These are phyloP conservation scores for Picea glauca DNA, from an alignment of 75 land plant species.

Conservation along the genomic window DNA sequence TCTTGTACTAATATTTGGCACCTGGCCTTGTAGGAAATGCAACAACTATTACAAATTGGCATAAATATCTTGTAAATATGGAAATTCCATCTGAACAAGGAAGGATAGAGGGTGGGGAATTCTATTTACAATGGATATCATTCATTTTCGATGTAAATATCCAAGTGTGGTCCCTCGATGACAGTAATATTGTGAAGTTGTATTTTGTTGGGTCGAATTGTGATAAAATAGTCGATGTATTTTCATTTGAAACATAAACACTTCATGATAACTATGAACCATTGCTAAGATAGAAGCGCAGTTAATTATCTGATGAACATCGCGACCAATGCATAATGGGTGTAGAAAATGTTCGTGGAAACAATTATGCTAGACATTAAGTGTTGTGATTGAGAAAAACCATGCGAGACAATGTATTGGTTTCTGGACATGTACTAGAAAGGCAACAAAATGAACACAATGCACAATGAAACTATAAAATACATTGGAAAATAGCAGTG, in stretches of 20 bases:
- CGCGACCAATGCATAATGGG: too few species aligned
- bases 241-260: not conserved
- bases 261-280: not conserved
- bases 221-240: not conserved
- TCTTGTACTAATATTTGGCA: too few species aligned
- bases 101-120: not conserved
- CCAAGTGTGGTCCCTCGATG: not conserved
- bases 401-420: too few species aligned
- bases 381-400: too few species aligned
- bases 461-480: too few species aligned
- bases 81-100: not conserved
- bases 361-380: too few species aligned
- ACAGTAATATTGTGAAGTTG: not conserved
- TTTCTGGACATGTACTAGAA: too few species aligned
- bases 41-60: too few species aligned
- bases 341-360: rapidly evolving
- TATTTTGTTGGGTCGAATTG: not conserved
- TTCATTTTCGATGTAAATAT: not conserved
- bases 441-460: too few species aligned
- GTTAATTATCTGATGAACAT: rapidly evolving
- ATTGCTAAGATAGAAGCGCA: rapidly evolving
- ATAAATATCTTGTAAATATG: not conserved
- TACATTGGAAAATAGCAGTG: too few species aligned
- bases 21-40: too few species aligned
- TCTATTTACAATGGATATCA: not conserved